A percentile compares a stretch with the other conserved stretches of the same genome.
These are phyloP conservation scores for Blastobotrys arbuscula DNA, from an alignment of 1,139 yeast genomes.

Conservation along the genomic window DNA sequence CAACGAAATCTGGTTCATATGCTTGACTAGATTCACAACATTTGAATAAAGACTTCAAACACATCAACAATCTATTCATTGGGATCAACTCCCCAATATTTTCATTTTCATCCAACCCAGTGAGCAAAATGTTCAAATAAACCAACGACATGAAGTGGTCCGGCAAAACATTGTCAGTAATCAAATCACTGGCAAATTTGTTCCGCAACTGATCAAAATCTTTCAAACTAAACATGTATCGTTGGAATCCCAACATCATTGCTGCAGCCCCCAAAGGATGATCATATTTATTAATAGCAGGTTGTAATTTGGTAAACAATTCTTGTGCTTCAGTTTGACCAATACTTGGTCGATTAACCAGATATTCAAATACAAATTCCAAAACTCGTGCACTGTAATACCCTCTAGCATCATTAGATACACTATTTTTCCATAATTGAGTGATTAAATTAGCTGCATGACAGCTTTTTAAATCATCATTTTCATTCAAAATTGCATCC, in stretches of 20 bases:
- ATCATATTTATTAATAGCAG: constrained; percentile 8
- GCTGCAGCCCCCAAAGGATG: constrained; percentile 18
- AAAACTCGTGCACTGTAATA: constrained; percentile 18
- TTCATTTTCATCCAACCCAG: constrained; percentile 26
- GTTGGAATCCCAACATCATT: constrained; percentile 18
- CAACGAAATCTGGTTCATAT: constrained; percentile 49
- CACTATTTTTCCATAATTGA: constrained; percentile 15
- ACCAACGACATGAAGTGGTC: constrained; percentile 39
- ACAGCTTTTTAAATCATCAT: constrained; percentile 3
- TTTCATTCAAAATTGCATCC: constrained; percentile 8
- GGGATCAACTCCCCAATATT: constrained; percentile 17
- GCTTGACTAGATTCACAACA: constrained; percentile 63
- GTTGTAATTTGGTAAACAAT: constrained; percentile 11
- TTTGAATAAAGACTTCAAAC: constrained; percentile 44
- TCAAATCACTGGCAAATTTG: constrained; percentile 56
- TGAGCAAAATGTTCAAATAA: constrained; percentile 46
- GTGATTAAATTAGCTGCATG: constrained; percentile 11
- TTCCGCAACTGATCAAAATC: constrained; percentile 49
- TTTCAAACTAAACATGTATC: constrained; percentile 12
- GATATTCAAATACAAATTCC: constrained; percentile 14
- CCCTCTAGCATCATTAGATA: constrained; percentile 14
- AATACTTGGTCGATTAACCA: constrained; percentile 14
- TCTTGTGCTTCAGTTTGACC: constrained; percentile 14
- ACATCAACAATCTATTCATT: constrained; percentile 43
- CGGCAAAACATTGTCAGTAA: constrained; percentile 23